A percentile compares a stretch with the other conserved stretches of the same genome.
Evolutionary conservation across 2,329 filamentous ascomycete genomes (phyloP).

Genomic region (Diaporthe sp.): DNA sequence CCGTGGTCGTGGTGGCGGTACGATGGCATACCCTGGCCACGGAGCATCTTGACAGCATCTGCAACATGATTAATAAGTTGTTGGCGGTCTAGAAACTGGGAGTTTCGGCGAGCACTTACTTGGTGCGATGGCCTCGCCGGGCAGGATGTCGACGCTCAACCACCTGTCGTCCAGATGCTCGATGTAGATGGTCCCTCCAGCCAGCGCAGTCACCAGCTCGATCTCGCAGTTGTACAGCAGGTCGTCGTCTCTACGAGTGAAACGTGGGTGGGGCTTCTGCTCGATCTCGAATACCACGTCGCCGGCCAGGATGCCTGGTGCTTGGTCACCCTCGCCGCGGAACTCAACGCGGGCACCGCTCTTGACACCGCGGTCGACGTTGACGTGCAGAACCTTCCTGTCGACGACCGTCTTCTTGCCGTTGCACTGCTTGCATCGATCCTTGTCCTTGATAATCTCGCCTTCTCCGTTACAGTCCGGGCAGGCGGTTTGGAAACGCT

Average conservation of each 20-base stretch:
- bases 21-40: constrained; percentile 97
- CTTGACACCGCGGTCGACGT: constrained; percentile 94
- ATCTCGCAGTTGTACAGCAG: constrained; percentile 96
- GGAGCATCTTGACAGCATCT: constrained; percentile 94
- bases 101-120: constrained; percentile 69
- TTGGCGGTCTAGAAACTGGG: neutral
- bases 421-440: constrained; percentile 95
- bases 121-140: constrained; percentile 94
- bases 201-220: constrained; percentile 93
- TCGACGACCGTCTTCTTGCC: constrained; percentile 99
- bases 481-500: constrained; percentile 99
- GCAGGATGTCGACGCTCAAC: constrained; percentile 92
- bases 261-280: constrained; percentile 96
- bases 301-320: constrained; percentile 91
- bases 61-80: constrained; percentile 44
- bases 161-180: constrained; percentile 98
- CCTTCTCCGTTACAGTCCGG: constrained; percentile 98
- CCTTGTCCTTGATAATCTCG: constrained; percentile 96
- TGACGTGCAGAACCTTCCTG: constrained; percentile 97
- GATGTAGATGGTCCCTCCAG: constrained; percentile 89
- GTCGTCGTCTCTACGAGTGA: constrained; percentile 96
- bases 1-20: constrained; percentile 94
- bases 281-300: constrained; percentile 99
- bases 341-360: constrained; percentile 98
- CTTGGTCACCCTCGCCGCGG: constrained; percentile 95